phyloP scores from a whole-genome alignment of 495 filamentous ascomycete genomes.

The Aspergillus mulundensis region DNA sequence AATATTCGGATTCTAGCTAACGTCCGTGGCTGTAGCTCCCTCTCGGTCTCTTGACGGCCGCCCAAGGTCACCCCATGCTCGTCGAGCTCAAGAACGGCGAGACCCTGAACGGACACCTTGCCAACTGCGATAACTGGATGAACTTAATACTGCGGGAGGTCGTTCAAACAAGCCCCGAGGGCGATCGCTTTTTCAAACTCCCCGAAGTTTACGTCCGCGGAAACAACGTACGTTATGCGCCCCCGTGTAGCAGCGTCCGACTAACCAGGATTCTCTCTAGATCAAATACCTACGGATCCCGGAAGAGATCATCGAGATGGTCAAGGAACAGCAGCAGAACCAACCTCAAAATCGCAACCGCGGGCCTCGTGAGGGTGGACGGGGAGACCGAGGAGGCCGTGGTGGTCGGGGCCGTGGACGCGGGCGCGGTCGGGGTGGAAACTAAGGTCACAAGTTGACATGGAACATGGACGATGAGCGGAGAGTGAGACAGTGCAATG shows the following conservation, averaged over 20 bases:
- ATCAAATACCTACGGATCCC: constrained; percentile 98
- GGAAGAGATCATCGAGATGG: constrained; percentile 90
- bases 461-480: neutral
- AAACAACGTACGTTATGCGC: constrained; percentile 70
- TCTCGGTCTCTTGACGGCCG: constrained; percentile 86
- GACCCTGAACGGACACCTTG: constrained; percentile 90
- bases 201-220: constrained; percentile 94
- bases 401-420: constrained; percentile 53
- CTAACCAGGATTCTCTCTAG: constrained; percentile 38
- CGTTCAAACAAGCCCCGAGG: constrained; percentile 94
- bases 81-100: constrained; percentile 99
- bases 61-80: constrained; percentile 97
- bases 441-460: constrained; percentile 14
- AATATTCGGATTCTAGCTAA: constrained; percentile 1
- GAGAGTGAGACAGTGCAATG: constrained; percentile 14
- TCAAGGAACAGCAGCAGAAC: constrained; percentile 77
- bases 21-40: constrained; percentile 59
- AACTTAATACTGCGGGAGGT: constrained; percentile 96
- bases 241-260: neutral
- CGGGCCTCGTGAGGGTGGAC: constrained; percentile 58
- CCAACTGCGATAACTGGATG: constrained; percentile 99
- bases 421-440: constrained; percentile 38
- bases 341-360: constrained; percentile 67
- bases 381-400: constrained; percentile 44
- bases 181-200: constrained; percentile 85